Conservation (phyloP, 2,329 filamentous ascomycete genomes). For the Amauroascus niger region DNA sequence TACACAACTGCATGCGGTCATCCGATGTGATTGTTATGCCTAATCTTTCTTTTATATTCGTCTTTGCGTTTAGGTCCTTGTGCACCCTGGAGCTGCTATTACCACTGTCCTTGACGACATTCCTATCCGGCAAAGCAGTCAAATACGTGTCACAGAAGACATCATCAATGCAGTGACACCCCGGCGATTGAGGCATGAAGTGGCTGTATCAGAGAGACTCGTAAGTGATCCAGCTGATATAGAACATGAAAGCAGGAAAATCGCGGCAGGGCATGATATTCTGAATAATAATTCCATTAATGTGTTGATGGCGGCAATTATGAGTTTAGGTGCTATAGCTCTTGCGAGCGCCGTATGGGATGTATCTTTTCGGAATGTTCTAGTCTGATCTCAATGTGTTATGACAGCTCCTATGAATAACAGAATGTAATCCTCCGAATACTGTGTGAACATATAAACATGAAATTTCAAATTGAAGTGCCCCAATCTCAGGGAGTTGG, state of each 20-base stretch:
- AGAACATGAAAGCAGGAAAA: constrained; percentile 50
- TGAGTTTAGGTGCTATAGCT: constrained; percentile 70
- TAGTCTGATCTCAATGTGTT: background rate
- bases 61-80: constrained; percentile 24
- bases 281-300: constrained; percentile 96
- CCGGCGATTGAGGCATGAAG: constrained; percentile 20
- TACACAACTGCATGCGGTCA: constrained; percentile 9
- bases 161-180: constrained; percentile 21
- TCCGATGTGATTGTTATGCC: background rate
- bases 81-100: constrained; percentile 28
- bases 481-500: constrained; percentile 8
- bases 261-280: constrained; percentile 60
- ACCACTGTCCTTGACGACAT: constrained; percentile 17
- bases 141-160: constrained; percentile 24
- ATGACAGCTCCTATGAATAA: background rate
- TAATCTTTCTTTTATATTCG: background rate
- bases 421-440: too few relatives aligned
- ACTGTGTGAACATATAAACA: background rate
- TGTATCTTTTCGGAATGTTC: constrained; percentile 13
- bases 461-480: too few relatives aligned
- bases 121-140: constrained; percentile 18
- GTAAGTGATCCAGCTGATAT: constrained; percentile 13
- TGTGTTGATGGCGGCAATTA: constrained; percentile 72
- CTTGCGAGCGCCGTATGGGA: constrained; percentile 34
- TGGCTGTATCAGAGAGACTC: background rate